Conservation (phyloP, 768 basidiomycete species). For the Russula brevipes region DNA sequence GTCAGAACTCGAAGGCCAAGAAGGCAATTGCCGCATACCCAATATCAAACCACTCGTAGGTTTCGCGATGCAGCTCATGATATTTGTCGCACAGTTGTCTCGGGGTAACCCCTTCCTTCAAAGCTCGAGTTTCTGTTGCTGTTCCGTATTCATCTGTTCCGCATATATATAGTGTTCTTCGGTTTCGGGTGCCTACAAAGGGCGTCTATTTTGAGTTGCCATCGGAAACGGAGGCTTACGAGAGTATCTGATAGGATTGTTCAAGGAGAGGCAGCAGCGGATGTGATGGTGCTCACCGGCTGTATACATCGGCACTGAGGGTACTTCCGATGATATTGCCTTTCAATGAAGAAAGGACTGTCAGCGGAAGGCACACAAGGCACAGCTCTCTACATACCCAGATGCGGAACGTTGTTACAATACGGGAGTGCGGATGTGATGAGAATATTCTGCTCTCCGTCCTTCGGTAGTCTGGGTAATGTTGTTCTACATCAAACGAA, state of each 20-base stretch:
- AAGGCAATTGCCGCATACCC: slow-evolving; percentile 44
- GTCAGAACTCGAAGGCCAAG: neutral
- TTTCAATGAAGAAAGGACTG: slow-evolving; percentile 24
- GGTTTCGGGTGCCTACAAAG: slow-evolving; percentile 61
- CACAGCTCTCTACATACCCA: slow-evolving; percentile 49
- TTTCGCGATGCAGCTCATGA: slow-evolving; percentile 78
- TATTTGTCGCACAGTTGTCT: slow-evolving; percentile 87
- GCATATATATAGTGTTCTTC: slow-evolving; percentile 89
- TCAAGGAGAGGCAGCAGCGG: slow-evolving; percentile 10
- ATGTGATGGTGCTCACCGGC: slow-evolving; percentile 56
- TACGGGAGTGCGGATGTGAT: slow-evolving; percentile 95
- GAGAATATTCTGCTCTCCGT: slow-evolving; percentile 82
- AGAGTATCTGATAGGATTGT: slow-evolving; percentile 45
- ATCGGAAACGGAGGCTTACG: slow-evolving; percentile 38
- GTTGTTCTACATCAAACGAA: slow-evolving; percentile 7
- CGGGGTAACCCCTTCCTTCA: slow-evolving; percentile 80
- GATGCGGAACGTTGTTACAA: slow-evolving; percentile 95
- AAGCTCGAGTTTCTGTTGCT: slow-evolving; percentile 94
- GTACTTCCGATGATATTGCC: slow-evolving; percentile 95
- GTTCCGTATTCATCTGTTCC: slow-evolving; percentile 99
- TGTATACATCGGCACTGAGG: slow-evolving; percentile 94
- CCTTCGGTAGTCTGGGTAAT: slow-evolving; percentile 58
- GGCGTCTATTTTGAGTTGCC: slow-evolving; percentile 14
- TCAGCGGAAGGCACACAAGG: neutral
- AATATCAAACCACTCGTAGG: slow-evolving; percentile 98